Evolutionary conservation across 2,329 filamentous ascomycete species (phyloP), one percentile per base, ranked within the genome.

Genomic region (Periconia sp.): DNA sequence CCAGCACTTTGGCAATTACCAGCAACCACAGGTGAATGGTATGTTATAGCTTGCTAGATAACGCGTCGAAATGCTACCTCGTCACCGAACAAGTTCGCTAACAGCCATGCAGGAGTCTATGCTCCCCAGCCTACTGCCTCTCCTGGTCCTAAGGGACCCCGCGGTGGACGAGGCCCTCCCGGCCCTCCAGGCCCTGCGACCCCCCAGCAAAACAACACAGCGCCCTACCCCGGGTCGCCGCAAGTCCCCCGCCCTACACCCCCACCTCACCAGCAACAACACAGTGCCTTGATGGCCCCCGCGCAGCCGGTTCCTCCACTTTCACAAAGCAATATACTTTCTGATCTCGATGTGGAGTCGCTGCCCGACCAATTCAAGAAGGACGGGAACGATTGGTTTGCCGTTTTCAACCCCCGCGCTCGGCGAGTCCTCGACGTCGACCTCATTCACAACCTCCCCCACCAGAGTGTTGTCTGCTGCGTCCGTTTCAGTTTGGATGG

Each of bases 401-500:
- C 91, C 43, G 90, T 97, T 60, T 99, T 97, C 82, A 97, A 99
- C 76, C 92, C 93, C 43, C 85, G 88, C 53, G 89, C 97, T 37
- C 91, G 90, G 58, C 91, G 94, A 54, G 86, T 92, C 48, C 81
- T 99, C 48, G 94, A 99, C 70, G 92, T 99, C 50, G 92, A 97
- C 61, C 82, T 99, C 40, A 88, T 97, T 45, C 94, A 97, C 77
- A 96, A 92, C 52, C 83, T 99, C 49, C 85, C 86, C 56, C 94
- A 99, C 70, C 91, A 96, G 71, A 97, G 93, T 66, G 94, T 99
- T 3, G 94, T 99, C 1, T 99, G 94, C 82, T 99, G 94, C 73
- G 94, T 99, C 35, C 85, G 94, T 54, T 99, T 99, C 81, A 97
- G 93, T 72, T 85, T 90, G 51, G 94, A 99, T 69, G 94, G 94